Evolutionary conservation across 2,329 filamentous ascomycete genomes (phyloP), one percentile per base, ranked within the genome.

Genomic region (Colletotrichum graminicola): DNA sequence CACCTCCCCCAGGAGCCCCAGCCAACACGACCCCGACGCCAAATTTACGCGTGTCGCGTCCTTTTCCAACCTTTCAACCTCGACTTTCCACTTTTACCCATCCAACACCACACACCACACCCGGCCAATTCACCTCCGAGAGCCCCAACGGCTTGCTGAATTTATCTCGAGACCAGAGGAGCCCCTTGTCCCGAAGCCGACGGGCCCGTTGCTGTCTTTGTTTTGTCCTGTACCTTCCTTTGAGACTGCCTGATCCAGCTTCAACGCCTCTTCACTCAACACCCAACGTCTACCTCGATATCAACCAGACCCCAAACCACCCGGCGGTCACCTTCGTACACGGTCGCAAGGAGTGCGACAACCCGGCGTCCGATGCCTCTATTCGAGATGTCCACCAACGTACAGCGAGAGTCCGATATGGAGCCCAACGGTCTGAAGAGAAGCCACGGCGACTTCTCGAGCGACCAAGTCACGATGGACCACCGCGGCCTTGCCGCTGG

Each of bases 371-470:
- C 77, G 71, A 88, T 88, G 86, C 83, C 87, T 76, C 79, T 88
- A 34, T 78, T 82, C 55, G 80, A 82, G 64, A 80, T 87, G 76
- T 84, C 86, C 23, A 78, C 82, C 16, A 88, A 88, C 72, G 80
- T 86, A 39, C 82, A 83, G 76, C 59, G 64, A 62, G 45, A 52
- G 23, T 39, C 51, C 36, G 84, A 86, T 75, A 78, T 81, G 32
- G 84, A 86, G 62, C 74, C 78, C 26, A 78, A 78, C 36, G 78
- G 79, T 59, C 80, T 82, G 62, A 88, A 88, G 77, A 79, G 85
- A 70, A 83, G 79, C 52, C 84, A 86, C 73, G 80, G 84, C 51
- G 83, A 86, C 41, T 87, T 82, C 71, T 74, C 81, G 3, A 80
- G 77, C 12, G 78, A 82, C 32, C 72, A 78, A 29, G 63, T 76